Evolutionary conservation across 2,329 filamentous ascomycete species (phyloP), one percentile per base, ranked within the genome.

Genomic region (Claviceps sorghi): DNA sequence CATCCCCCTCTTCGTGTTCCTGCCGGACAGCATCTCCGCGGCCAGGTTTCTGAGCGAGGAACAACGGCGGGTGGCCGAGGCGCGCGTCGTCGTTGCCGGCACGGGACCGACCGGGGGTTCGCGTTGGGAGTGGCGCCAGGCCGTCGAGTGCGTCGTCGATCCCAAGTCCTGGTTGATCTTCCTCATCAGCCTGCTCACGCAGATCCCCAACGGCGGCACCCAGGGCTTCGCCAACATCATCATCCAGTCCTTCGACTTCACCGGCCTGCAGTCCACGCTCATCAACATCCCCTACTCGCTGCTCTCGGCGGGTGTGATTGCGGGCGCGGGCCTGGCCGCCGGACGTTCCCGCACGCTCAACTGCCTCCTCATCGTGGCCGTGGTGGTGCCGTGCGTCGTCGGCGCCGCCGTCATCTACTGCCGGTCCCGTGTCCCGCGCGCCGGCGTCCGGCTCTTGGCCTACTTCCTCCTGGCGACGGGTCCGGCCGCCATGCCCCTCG

Each of bases 201-300:
- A 79, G 62, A 80, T 83, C 26, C 78, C 80, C 42, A 83, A 82
- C 55, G 79, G 79, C 34, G 79, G 80, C 26, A 79, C 77, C 0
- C 74, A 78, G 57, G 77, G 73, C 57, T 81, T 82, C 48, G 73
- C 74, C 42, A 80, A 79, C 58, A 69, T 80, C 38, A 74, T 80
- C 51, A 70, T 80, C 60, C 69, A 66, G 46, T 77, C 74, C 4
- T 79, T 80, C 49, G 74, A 75, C 9, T 80, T 79, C 61, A 74
- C 73, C 0, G 69, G 71, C 40, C 64, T 80, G 34, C 69, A 80
- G 59, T 74, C 75, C 1, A 72, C 75, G 19, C 71, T 80, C 34
- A 71, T 82, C 61, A 78, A 78, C 57, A 78, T 81, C 51, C 78
- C 78, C 2, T 78, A 79, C 56, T 79, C 76, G 0, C 55, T 79